Base-by-base conservation (phyloP, 148 eudicot genomes). In the Cornus kousa region DNA sequence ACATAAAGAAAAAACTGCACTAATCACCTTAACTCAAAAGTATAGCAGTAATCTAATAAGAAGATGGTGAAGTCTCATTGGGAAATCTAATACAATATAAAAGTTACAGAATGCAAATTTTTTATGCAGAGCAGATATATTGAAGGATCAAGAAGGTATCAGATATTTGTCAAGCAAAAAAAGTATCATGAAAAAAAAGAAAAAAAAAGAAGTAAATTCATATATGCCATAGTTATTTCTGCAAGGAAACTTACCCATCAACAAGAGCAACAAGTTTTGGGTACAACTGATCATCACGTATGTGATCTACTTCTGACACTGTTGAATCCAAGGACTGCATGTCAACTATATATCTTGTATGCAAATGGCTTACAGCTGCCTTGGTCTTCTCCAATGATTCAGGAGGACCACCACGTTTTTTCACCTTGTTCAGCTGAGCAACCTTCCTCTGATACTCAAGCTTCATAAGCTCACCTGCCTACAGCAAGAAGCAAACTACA, bases 251-350 rank as follows among this genome's bases (percentile, higher is more conserved):
- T 87, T 82, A 96, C 99, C 87, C 95, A 24, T 93, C 83, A 85
- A 91, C 91, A 65, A 96, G 87, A 81, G 90, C 92, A 53, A 92
- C 95, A 73, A 96, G 98, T 84, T 96, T 96, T n/a, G 98, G 98
- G 76, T 90, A 96, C 78, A 96, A 74, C 85, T 96, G 98, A 80
- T 83, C 87, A 74, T 96, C 99, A 39, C 99, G 98, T 77, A 96
- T 85, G 33, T 93, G 93, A 77, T 96, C 89, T 11, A 96, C 95
- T 89, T 96, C 99, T 14, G 91, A 81, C 31, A 96, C 98, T 31
- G 98, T 96, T 55, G 99, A 96, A 85, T 96, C 99, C 91, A 96
- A 82, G 33, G 98, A 93, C 83, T 96, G 99, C 99, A 93, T 92
- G 84, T 96, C 99, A 72, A 96, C 99, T 67, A 96, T 96, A 79